Evolutionary conservation across 139 green algal species (phyloP).

Genomic region (Micromonas pusilla): DNA sequence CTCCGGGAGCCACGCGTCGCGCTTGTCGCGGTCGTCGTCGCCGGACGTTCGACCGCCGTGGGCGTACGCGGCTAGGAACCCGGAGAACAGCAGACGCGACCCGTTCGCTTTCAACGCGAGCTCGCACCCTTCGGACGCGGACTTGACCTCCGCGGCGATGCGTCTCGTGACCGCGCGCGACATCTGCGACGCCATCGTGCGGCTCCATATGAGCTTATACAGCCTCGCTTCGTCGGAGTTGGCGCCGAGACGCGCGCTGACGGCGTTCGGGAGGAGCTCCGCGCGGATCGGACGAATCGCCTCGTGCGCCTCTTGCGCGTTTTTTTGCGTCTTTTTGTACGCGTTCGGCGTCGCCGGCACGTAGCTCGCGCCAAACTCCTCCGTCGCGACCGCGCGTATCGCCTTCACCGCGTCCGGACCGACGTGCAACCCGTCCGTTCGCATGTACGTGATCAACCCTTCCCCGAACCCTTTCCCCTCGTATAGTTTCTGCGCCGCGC

Average conservation of each 20-base stretch:
- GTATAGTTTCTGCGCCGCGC: conserved; percentile 78
- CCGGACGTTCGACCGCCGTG: neutral
- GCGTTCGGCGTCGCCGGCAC: conserved; percentile 40
- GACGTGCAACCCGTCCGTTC: conserved; percentile 76
- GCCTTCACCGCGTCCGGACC: conserved; percentile 38
- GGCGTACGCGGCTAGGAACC: conserved; percentile 8
- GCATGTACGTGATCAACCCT: conserved; percentile 93
- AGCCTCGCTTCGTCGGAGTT: conserved; percentile 45
- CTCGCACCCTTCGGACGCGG: neutral
- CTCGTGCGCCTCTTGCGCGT: conserved; percentile 82
- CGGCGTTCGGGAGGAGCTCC: neutral
- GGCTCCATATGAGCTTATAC: conserved; percentile 79
- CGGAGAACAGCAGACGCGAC: neutral
- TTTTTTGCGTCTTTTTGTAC: conserved; percentile 24
- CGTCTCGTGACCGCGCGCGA: conserved; percentile 35
- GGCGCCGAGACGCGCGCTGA: neutral
- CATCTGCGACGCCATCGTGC: conserved; percentile 77
- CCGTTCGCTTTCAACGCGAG: neutral
- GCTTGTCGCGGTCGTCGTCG: neutral
- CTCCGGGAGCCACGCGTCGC: neutral
- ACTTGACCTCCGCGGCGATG: conserved; percentile 45
- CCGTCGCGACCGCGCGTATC: conserved; percentile 40
- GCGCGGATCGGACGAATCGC: conserved; percentile 75
- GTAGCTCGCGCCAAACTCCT: conserved; percentile 33
- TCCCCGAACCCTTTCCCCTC: conserved; percentile 58